phyloP scores from a whole-genome alignment of 2,329 filamentous ascomycete species.

The Sarocladium brachiariae region DNA sequence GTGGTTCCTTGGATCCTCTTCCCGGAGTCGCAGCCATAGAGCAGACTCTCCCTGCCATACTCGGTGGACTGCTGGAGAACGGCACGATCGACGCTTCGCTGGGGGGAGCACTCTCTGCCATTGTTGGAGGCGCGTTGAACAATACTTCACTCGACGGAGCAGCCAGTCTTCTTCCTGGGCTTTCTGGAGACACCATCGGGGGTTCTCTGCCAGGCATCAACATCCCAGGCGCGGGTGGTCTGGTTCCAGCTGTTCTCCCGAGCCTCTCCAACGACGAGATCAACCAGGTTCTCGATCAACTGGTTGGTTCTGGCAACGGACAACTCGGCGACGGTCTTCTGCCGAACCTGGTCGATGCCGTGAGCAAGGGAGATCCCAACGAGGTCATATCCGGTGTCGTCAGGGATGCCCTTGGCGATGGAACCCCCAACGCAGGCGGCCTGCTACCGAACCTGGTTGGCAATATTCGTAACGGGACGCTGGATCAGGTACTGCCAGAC shows the following conservation, averaged over 20 bases:
- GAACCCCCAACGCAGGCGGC: conserved; percentile 1
- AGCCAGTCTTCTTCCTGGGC: not conserved
- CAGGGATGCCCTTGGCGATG: conserved; percentile 2
- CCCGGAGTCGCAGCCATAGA: not conserved
- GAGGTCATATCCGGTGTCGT: not conserved
- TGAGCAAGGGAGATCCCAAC: not conserved
- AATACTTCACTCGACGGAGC: not conserved
- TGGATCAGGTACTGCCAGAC: conserved; percentile 1
- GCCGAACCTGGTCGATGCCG: not conserved
- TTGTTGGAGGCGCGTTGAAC: conserved; percentile 2
- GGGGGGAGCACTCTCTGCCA: not conserved
- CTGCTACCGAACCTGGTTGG: conserved; percentile 2
- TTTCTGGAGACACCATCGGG: not conserved
- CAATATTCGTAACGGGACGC: conserved; percentile 2
- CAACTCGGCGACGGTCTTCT: not conserved
- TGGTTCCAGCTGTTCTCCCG: not conserved
- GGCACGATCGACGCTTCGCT: conserved; percentile 4
- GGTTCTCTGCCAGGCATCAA: conserved; percentile 2
- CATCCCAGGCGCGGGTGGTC: not conserved
- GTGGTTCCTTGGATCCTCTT: not conserved
- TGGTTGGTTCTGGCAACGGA: conserved; percentile 2
- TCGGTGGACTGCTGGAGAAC: conserved; percentile 1
- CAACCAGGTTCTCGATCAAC: not conserved
- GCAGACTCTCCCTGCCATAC: conserved; percentile 3
- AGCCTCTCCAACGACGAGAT: not conserved